A percentile compares a stretch with the other conserved stretches of the same genome.
phyloP scores from a whole-genome alignment of 768 basidiomycete species.

The Tricholoma flavovirens region DNA sequence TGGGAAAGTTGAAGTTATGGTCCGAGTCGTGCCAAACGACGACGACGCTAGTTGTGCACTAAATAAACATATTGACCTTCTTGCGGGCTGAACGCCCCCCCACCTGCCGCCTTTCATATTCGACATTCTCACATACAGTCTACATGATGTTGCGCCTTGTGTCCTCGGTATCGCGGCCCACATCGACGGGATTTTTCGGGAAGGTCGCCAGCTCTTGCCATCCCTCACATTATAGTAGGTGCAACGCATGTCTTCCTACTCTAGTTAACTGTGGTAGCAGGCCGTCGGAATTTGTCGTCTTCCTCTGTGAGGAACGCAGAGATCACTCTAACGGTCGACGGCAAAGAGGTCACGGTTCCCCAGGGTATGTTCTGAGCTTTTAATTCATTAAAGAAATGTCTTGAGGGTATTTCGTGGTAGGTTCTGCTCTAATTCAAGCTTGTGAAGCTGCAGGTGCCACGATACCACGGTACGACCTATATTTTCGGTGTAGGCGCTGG shows the following conservation, averaged over 20 bases:
- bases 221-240: conserved; percentile 23
- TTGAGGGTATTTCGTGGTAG: conserved; percentile 30
- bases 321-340: conserved; percentile 92
- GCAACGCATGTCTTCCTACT: conserved; percentile 7
- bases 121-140: conserved; percentile 14
- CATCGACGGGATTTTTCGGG: conserved; percentile 66
- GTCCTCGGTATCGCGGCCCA: conserved; percentile 51
- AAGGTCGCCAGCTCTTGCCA: conserved; percentile 46
- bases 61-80: conserved; percentile 22
- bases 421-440: conserved; percentile 94
- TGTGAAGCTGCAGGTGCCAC: conserved; percentile 84
- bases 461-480: conserved; percentile 60
- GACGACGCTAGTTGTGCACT: conserved; percentile 27
- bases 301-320: conserved; percentile 64
- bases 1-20: conserved; percentile 42
- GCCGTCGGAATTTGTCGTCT: conserved; percentile 58
- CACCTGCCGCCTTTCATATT: conserved; percentile 17
- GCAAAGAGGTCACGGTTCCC: conserved; percentile 95
- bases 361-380: conserved; percentile 58
- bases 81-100: conserved; percentile 29
- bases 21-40: conserved; percentile 40
- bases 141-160: conserved; percentile 63
- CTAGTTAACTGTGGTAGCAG: conserved; percentile 25
- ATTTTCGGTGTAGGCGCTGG: conserved; percentile 9
- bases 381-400: neutral